Base-by-base conservation (phyloP, 1,139 yeast genomes). In the Saccharomyces hybrid region DNA sequence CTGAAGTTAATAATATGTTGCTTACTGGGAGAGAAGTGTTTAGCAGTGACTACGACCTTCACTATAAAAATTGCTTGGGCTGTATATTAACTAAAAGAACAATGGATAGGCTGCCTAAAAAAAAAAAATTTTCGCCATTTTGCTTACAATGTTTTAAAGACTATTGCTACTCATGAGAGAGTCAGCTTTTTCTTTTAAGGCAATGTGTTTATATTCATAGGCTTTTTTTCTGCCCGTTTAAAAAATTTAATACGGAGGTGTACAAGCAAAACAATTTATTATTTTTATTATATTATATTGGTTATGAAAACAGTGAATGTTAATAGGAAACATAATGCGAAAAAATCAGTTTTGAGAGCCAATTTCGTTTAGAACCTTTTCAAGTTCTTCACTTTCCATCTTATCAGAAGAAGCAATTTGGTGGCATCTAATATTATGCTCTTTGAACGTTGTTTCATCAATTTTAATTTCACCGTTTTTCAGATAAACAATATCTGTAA, bases 71-170 rank as follows among this genome's bases (percentile, higher is more conserved):
- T 29, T 84, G 90, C 64, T 60, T 84, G 9, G 82, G 80, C 7
- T 84, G 90, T 70, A 80, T 86, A 0, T 68, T 82, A 26, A 60
- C 83, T 23, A 82, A 82, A 60, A 70, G 88, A 60, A 74, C 77
- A 38, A 77, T 78, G 58, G 88, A 83, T 57, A 69, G 80, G 50
- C 58, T 60, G 13, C 55, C 51, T 44, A 52, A 63, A 14, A 66
- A 67, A 9, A 66, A 66, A 3, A 44, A 54, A 26, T 19, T 57
- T 5, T 72, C 75, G 5, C 41, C 55, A 6, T 64, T 67, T 51
- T 78, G 81, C 61, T 44, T 55, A 1, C 48, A 56, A 32, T 78
- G 81, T 60, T 77, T 69, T 55, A 56, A 64, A 11, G 62, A 66
- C 29, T 76, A 75, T 55, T 78, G 81, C 61, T 73, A 64, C 54